Conservation (phyloP, 495 filamentous ascomycete genomes). For the Talaromyces wortmannii region DNA sequence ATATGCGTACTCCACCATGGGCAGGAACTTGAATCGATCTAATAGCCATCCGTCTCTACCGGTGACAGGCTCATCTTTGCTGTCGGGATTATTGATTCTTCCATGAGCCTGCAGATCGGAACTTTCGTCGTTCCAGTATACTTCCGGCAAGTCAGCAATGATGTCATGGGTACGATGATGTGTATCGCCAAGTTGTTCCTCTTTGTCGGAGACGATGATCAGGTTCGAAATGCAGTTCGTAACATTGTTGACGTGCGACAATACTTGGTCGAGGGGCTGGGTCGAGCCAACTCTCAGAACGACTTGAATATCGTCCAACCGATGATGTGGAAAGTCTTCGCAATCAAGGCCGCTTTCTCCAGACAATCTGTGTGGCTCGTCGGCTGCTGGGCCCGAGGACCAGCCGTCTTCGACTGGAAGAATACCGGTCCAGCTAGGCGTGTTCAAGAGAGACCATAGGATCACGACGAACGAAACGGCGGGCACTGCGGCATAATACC, state of each 20-base stretch:
- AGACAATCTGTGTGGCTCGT: too few relatives aligned
- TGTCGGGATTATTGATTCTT: slow-evolving; percentile 12
- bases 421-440: not conserved
- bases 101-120: slow-evolving; percentile 29
- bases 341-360: too few relatives aligned
- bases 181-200: slow-evolving; percentile 17
- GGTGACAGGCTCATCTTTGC: slow-evolving; percentile 2
- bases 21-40: slow-evolving; percentile 61
- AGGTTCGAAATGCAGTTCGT: slow-evolving; percentile 34
- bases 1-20: slow-evolving; percentile 52
- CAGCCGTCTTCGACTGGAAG: not conserved
- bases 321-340: slow-evolving; percentile 18
- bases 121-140: slow-evolving; percentile 15
- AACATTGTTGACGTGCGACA: slow-evolving; percentile 25
- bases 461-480: not conserved
- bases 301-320: slow-evolving; percentile 26
- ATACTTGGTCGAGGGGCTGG: slow-evolving; percentile 19
- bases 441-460: not conserved
- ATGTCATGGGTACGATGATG: slow-evolving; percentile 27
- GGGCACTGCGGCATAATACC: not conserved
- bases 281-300: slow-evolving; percentile 31
- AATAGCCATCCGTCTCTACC: slow-evolving; percentile 41
- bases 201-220: slow-evolving; percentile 36
- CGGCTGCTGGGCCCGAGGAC: not conserved
- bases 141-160: slow-evolving; percentile 24